A percentile compares a stretch with the other conserved stretches of the same genome.
Evolutionary conservation across 2,329 filamentous ascomycete genomes (phyloP).

Genomic region (Fusarium brachygibbosum): DNA sequence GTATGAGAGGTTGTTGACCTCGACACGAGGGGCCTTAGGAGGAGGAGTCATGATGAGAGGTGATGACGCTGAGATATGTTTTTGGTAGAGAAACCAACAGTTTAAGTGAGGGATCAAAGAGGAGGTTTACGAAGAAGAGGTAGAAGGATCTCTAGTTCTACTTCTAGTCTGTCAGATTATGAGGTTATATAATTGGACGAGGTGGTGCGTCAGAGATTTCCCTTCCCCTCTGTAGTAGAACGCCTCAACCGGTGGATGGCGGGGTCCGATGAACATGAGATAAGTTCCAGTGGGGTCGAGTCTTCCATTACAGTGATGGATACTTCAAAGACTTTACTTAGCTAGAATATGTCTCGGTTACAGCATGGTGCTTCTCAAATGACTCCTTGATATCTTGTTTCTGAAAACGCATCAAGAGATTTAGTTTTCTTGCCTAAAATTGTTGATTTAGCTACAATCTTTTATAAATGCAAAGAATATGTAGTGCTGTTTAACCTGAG

Average conservation of each 20-base stretch:
- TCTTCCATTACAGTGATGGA: background rate
- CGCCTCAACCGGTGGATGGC: constrained; percentile 37
- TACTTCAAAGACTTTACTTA: background rate
- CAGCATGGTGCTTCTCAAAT: background rate
- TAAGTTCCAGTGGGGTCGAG: constrained; percentile 5
- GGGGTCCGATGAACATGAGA: constrained; percentile 35
- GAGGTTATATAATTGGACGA: constrained; percentile 6
- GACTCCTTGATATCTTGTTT: background rate
- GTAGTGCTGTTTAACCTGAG: background rate
- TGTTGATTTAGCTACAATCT: background rate
- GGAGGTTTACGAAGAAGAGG: background rate
- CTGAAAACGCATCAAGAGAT: background rate
- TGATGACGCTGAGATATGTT: constrained; percentile 15
- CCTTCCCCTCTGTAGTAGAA: constrained; percentile 17
- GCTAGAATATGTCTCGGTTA: background rate
- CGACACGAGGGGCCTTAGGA: constrained; percentile 70
- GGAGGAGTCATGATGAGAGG: constrained; percentile 47
- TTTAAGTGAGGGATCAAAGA: background rate
- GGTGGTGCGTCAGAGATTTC: constrained; percentile 34
- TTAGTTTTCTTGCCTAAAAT: background rate
- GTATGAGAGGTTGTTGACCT: constrained; percentile 84
- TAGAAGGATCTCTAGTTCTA: background rate
- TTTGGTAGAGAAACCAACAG: background rate
- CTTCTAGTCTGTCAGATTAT: background rate
- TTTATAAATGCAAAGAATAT: background rate